Evolutionary conservation across 768 basidiomycete genomes (phyloP), one percentile per base, ranked within the genome.

Genomic region (Trametes cubensis): DNA sequence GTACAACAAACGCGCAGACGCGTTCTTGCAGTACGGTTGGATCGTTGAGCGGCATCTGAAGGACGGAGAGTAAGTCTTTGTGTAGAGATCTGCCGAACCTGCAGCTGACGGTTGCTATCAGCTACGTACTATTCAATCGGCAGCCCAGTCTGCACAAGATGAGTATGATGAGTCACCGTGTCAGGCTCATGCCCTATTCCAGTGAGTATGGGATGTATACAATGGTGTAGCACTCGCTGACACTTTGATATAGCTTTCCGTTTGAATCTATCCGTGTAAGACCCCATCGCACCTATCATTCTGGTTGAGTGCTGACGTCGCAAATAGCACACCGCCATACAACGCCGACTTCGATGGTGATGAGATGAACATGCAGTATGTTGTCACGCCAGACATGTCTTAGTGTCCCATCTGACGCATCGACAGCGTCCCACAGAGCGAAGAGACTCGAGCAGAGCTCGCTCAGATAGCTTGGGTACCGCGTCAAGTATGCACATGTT

Each of bases 151-250:
- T 98, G 75, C 97, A 99, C 76, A 99, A 99, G 77, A 98, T 98
- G 97, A 96, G 94, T 82, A 98, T 98, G 97, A 98, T 98, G 97
- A 92, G 92, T 75, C 97, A 98, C 79, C 87, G 95, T 39, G 92
- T 98, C 30, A 94, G 91, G 70, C 79, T 98, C 62, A 97, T 98
- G 95, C 92, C 93, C 14, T 98, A 98, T 76, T 98, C 95, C 21
- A 98, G 94, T 95, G 70, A 74, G 94, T 83, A 8, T 14, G 30
- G 40, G 34, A 57, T 30, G 68, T 20, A 62, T 69, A 20, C 65
- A n/a, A 53, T 30, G 7, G 15, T 5, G 20, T 39, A 23, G 7
- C n/a, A 0, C 10, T 28, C 1, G 30, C 15, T 39, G 23, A 49
- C 10, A 42, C 47, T 77, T 30, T 4, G 34, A 23, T 26, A 10